These are phyloP conservation scores for Ogataea haglerorum DNA, from an alignment of 805 yeast genomes.

Conservation along the genomic window DNA sequence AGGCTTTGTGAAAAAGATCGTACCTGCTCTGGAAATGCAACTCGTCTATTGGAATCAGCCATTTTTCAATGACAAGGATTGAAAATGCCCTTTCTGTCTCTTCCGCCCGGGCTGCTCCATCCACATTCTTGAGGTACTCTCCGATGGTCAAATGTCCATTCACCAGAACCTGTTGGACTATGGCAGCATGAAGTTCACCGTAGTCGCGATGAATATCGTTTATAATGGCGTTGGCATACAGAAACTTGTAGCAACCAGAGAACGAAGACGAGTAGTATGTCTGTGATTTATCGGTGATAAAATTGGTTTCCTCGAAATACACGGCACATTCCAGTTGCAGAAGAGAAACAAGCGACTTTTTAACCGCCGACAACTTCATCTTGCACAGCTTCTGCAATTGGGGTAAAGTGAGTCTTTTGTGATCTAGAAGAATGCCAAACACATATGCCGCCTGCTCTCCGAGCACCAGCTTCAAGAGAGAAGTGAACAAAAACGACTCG, in stretches of 20 bases:
- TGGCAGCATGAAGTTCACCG: slow-evolving; percentile 47
- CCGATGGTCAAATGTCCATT: slow-evolving; percentile 61
- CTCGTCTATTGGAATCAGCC: slow-evolving; percentile 46
- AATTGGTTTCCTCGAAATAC: slow-evolving; percentile 50
- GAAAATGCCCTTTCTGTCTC: slow-evolving; percentile 39
- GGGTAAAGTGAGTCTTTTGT: slow-evolving; percentile 60
- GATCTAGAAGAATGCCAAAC: slow-evolving; percentile 55
- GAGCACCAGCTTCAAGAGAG: slow-evolving; percentile 48
- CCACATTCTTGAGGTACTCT: slow-evolving; percentile 42
- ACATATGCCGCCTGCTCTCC: slow-evolving; percentile 75
- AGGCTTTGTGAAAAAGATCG: slow-evolving; percentile 35
- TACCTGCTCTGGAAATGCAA: slow-evolving; percentile 30
- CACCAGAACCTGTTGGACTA: slow-evolving; percentile 66
- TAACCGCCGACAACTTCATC: slow-evolving; percentile 49
- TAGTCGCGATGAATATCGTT: slow-evolving; percentile 44
- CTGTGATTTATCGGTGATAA: slow-evolving; percentile 15
- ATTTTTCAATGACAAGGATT: slow-evolving; percentile 45
- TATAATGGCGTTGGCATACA: slow-evolving; percentile 78
- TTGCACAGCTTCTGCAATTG: slow-evolving; percentile 49
- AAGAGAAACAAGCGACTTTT: slow-evolving; percentile 67
- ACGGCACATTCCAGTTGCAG: slow-evolving; percentile 76
- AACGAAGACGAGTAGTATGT: slow-evolving; percentile 58
- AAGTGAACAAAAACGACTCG: slow-evolving; percentile 53
- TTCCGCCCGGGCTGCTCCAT: slow-evolving; percentile 21
- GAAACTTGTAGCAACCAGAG: slow-evolving; percentile 56